These are phyloP conservation scores for Bonia amplexicaulis DNA, from an alignment of 176 grass and related monocot species.

Conservation along the genomic window DNA sequence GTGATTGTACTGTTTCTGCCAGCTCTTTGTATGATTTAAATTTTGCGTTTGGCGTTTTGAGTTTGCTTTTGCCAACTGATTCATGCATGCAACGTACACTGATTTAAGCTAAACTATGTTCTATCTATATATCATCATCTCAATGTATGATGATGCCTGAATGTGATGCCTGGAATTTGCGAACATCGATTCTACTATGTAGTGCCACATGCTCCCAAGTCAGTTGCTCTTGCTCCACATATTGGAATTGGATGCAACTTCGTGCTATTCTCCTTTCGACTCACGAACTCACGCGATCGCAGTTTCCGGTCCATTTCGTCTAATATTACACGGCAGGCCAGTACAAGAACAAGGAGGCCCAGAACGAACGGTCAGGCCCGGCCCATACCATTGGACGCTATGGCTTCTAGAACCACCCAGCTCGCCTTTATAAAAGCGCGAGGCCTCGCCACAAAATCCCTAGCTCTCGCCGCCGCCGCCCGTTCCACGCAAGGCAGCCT, in stretches of 20 bases:
- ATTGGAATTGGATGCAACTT: background rate
- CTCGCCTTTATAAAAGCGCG: slow-evolving; percentile 20
- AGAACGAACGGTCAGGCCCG: background rate
- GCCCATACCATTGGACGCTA: background rate
- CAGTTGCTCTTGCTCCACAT: background rate
- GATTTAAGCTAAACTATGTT: background rate
- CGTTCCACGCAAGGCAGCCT: background rate
- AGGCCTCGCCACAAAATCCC: background rate
- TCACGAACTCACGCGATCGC: too few relatives aligned
- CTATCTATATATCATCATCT: background rate
- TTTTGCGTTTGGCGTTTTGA: background rate
- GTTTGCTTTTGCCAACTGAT: background rate
- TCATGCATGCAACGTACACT: background rate
- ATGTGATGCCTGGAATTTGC: background rate
- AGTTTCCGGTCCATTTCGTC: background rate
- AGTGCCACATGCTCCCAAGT: background rate
- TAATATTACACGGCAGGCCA: background rate
- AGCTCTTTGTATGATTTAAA: background rate
- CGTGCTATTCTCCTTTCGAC: background rate
- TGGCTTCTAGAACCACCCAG: background rate
- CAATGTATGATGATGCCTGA: background rate
- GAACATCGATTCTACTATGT: background rate
- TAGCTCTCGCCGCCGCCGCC: background rate
- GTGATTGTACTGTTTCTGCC: background rate
- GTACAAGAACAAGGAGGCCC: background rate